These are phyloP conservation scores for Ceratobasidium sp. DNA, from an alignment of 1,284 basidiomycete species.

Conservation along the genomic window DNA sequence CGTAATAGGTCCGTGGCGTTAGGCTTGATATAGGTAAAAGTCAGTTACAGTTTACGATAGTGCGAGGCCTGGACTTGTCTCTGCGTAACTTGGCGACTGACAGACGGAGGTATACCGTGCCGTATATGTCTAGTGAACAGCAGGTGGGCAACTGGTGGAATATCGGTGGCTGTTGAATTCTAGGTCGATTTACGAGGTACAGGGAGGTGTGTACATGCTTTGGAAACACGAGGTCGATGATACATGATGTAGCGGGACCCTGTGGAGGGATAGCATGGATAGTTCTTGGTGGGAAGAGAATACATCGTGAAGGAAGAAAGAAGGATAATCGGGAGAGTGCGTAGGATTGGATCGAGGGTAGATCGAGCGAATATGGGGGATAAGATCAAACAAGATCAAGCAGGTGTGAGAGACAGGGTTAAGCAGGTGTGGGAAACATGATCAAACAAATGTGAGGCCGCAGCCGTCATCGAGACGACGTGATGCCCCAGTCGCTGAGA, in stretches of 20 bases:
- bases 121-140: neutral
- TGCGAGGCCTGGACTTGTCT: no score
- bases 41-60: neutral
- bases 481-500: constrained; percentile 5
- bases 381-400: neutral
- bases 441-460: neutral
- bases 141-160: no score
- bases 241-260: neutral
- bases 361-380: neutral
- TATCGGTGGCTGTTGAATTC: neutral
- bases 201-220: neutral
- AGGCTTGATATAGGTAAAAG: neutral
- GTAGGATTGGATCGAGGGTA: neutral
- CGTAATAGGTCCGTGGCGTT: neutral
- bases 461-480: neutral
- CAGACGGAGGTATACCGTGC: neutral
- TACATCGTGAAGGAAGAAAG: no score
- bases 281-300: no score
- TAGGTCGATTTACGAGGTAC: neutral
- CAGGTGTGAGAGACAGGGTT: neutral
- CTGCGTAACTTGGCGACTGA: no score
- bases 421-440: neutral
- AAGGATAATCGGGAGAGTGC: neutral
- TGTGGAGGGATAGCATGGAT: neutral
- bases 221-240: constrained; percentile 11